Conservation (phyloP, 345 rosid genomes). For the Arabidopsis thaliana region DNA sequence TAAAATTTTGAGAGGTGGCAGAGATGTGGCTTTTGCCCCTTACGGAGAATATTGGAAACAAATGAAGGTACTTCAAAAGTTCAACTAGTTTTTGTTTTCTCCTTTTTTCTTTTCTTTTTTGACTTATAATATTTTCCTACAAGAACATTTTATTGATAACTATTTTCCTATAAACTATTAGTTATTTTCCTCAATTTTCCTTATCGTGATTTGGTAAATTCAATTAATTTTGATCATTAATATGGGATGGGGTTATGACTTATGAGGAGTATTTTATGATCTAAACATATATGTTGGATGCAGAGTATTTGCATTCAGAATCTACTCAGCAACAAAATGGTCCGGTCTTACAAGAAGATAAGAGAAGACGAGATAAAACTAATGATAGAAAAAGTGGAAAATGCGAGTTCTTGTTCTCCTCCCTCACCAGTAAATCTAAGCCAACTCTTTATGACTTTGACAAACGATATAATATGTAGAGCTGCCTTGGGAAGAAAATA, state of each 20-base stretch:
- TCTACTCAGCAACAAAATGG: constrained; percentile 54
- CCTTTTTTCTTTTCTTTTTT: no score
- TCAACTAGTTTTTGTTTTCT: background rate
- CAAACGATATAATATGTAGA: constrained; percentile 57
- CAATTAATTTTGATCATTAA: no score
- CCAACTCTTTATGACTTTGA: constrained; percentile 34
- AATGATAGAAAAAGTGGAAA: constrained; percentile 38
- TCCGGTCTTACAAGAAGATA: constrained; percentile 44
- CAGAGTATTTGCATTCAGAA: constrained; percentile 54
- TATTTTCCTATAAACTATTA: no score
- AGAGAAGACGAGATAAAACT: constrained; percentile 57
- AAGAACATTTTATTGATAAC: no score
- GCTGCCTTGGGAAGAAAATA: constrained; percentile 60
- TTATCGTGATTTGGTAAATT: no score
- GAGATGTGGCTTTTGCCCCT: constrained; percentile 52
- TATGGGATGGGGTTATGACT: no score
- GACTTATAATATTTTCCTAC: background rate
- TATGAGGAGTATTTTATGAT: no score
- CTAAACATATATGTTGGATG: background rate
- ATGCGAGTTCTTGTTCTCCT: constrained; percentile 16
- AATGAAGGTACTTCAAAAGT: constrained; percentile 36
- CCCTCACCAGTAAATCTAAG: constrained; percentile 49
- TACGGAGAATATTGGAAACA: constrained; percentile 75
- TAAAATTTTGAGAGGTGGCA: constrained; percentile 46
- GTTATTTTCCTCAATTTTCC: no score